Conservation (phyloP, 306 rosid species). For the Arachis hypogaea region DNA sequence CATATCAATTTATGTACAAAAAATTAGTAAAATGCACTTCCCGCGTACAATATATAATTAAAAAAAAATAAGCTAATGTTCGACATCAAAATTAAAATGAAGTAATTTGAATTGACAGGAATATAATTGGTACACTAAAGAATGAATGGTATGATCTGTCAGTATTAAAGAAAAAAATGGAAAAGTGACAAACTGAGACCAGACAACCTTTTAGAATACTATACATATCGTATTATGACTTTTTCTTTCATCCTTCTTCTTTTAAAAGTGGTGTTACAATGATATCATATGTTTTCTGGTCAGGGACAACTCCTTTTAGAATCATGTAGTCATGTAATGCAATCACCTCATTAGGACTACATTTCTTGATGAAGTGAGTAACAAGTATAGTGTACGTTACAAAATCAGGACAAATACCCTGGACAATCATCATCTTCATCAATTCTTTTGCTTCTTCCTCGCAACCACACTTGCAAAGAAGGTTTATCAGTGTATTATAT, state of each 20-base stretch:
- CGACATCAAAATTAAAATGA: not conserved
- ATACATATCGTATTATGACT: not conserved
- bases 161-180: not conserved
- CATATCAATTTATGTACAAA: no score
- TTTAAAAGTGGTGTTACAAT: constrained; percentile 44
- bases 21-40: no score
- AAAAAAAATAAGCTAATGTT: no score
- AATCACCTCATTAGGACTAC: constrained; percentile 49
- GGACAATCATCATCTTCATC: not conserved
- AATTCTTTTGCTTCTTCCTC: constrained; percentile 52
- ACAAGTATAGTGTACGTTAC: constrained; percentile 58
- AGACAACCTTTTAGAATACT: not conserved
- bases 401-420: constrained; percentile 54
- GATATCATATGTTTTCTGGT: constrained; percentile 41
- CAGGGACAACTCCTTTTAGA: constrained; percentile 56
- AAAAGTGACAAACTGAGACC: not conserved
- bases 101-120: not conserved
- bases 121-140: not conserved
- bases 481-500: constrained; percentile 55
- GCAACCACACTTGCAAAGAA: constrained; percentile 55
- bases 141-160: not conserved
- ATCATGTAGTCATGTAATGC: constrained; percentile 62
- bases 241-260: constrained; percentile 26
- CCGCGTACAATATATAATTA: no score
- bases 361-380: constrained; percentile 44